Conservation (phyloP, 768 basidiomycete genomes). For the Leucocoprinus birnbaumii region DNA sequence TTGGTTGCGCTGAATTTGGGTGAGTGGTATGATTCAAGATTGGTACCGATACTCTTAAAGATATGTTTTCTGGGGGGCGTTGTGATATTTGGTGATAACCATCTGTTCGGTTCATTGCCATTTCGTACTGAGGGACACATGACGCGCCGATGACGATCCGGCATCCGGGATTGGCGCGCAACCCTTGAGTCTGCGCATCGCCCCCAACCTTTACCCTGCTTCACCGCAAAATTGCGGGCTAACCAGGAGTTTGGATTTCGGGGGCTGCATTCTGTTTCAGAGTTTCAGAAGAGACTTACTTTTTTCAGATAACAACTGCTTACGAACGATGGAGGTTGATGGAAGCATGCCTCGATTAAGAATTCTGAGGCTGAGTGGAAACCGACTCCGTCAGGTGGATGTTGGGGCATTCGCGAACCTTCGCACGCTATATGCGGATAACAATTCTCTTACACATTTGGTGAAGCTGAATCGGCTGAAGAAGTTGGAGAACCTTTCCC, state of each 20-base stretch:
- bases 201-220: background rate
- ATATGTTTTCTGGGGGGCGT: constrained; percentile 5
- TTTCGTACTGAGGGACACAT: constrained; percentile 1
- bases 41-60: background rate
- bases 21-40: constrained; percentile 38
- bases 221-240: background rate
- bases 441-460: constrained; percentile 59
- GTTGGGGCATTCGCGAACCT: constrained; percentile 63
- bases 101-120: background rate
- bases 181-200: constrained; percentile 4
- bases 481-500: constrained; percentile 85
- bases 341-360: constrained; percentile 66
- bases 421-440: constrained; percentile 91
- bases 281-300: constrained; percentile 13
- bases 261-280: background rate
- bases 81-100: too few relatives aligned
- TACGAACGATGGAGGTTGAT: constrained; percentile 53
- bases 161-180: background rate
- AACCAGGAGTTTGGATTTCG: background rate
- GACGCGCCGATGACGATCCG: constrained; percentile 2
- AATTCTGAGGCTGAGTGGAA: constrained; percentile 83
- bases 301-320: constrained; percentile 64
- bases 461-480: constrained; percentile 51
- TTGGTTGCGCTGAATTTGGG: constrained; percentile 81
- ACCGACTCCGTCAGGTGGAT: constrained; percentile 68